A percentile compares a stretch with the other conserved stretches of the same genome.
These are phyloP conservation scores for Asterophora lycoperdoides DNA, from an alignment of 768 basidiomycete genomes.

Conservation along the genomic window DNA sequence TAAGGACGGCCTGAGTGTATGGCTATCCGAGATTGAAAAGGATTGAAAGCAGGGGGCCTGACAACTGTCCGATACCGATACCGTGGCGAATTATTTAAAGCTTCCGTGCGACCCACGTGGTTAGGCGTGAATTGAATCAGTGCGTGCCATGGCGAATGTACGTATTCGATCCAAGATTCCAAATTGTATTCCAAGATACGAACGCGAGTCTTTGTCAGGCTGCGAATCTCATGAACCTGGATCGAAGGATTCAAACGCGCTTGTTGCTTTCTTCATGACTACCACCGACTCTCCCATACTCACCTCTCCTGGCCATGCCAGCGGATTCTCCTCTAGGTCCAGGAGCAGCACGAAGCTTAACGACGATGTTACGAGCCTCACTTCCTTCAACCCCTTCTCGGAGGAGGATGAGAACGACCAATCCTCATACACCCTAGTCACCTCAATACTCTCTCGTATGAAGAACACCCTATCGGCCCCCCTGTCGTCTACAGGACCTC, in stretches of 20 bases:
- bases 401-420: conserved; percentile 90
- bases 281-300: conserved; percentile 26
- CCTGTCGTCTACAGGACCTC: conserved; percentile 48
- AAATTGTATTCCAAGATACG: too few species aligned
- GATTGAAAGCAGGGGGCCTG: too few species aligned
- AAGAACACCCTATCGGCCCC: conserved; percentile 75
- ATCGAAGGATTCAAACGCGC: not conserved
- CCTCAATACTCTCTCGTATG: conserved; percentile 75
- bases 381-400: conserved; percentile 89
- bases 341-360: conserved; percentile 56
- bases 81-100: too few species aligned
- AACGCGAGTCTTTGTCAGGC: not conserved
- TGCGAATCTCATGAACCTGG: not conserved
- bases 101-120: conserved; percentile 4
- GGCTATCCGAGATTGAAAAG: too few species aligned
- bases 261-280: conserved; percentile 10
- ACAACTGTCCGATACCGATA: too few species aligned
- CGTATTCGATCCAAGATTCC: too few species aligned
- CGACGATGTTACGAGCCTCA: conserved; percentile 67
- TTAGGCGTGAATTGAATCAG: too few species aligned
- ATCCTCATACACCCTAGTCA: conserved; percentile 79
- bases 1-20: too few species aligned
- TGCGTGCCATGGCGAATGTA: too few species aligned
- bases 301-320: conserved; percentile 33
- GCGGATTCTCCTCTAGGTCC: conserved; percentile 50